phyloP scores from a whole-genome alignment of 2,329 filamentous ascomycete species.

The Talaromyces sp. region DNA sequence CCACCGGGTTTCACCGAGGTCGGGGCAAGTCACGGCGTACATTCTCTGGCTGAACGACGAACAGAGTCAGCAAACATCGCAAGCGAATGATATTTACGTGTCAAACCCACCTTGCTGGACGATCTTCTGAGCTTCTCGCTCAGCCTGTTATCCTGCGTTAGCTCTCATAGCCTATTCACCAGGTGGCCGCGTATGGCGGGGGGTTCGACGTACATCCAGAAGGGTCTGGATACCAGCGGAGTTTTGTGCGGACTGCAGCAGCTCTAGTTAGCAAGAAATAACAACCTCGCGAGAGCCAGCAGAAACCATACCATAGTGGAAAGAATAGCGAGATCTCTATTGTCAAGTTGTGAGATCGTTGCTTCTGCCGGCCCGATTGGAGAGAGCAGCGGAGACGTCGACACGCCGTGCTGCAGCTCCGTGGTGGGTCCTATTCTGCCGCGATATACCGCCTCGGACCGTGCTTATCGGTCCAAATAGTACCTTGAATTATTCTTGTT shows the following conservation, averaged over 20 bases:
- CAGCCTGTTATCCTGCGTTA: slow-evolving; percentile 58
- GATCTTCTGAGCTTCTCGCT: slow-evolving; percentile 98
- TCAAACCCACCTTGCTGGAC: slow-evolving; percentile 76
- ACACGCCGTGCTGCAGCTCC: background rate
- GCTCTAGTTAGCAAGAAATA: background rate
- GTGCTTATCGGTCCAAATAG: background rate
- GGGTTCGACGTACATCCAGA: slow-evolving; percentile 71
- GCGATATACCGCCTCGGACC: slow-evolving; percentile 20
- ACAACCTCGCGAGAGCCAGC: background rate
- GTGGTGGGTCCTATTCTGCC: slow-evolving; percentile 23
- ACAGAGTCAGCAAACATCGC: slow-evolving; percentile 1
- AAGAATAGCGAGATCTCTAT: slow-evolving; percentile 7
- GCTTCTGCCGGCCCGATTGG: background rate
- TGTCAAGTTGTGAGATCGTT: background rate
- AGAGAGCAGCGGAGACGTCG: slow-evolving; percentile 3
- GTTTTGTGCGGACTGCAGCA: slow-evolving; percentile 84
- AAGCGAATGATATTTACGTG: background rate
- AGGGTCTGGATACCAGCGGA: slow-evolving; percentile 97
- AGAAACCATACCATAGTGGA: slow-evolving; percentile 8
- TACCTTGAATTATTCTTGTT: background rate
- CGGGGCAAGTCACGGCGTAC: slow-evolving; percentile 45
- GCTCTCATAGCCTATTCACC: background rate
- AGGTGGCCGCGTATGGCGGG: background rate
- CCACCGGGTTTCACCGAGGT: background rate
- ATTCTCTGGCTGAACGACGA: slow-evolving; percentile 68